These are phyloP conservation scores for Umbellularia californica DNA, from an alignment of 164 flowering plant species.

Conservation along the genomic window DNA sequence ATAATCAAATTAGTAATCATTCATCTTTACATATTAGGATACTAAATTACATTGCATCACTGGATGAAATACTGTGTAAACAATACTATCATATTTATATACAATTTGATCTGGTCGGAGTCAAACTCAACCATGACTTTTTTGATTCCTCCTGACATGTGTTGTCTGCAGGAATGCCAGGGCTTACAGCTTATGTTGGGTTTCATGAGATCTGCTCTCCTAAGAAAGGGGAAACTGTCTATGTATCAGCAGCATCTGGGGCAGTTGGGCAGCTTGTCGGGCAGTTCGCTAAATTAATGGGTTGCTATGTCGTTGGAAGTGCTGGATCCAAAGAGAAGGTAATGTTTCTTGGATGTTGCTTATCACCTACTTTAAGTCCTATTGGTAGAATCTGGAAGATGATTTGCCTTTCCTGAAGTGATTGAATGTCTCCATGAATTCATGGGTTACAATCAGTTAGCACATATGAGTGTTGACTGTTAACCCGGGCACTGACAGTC, in stretches of 20 bases:
- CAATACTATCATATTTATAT: neutral
- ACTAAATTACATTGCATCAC: neutral
- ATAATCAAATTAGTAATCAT: neutral
- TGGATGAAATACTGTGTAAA: neutral
- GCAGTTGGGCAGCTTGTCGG: slow-evolving; percentile 63
- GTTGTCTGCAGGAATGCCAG: slow-evolving; percentile 43
- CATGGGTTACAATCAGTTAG: neutral
- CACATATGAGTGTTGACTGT: neutral
- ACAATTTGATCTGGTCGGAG: neutral
- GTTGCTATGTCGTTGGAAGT: slow-evolving; percentile 66
- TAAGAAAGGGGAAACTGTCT: slow-evolving; percentile 46
- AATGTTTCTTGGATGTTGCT: neutral
- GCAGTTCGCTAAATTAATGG: slow-evolving; percentile 48
- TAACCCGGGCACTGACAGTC: neutral
- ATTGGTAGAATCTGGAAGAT: neutral
- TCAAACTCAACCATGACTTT: neutral
- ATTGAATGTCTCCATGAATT: neutral
- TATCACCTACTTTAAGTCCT: neutral
- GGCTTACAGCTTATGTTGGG: slow-evolving; percentile 56
- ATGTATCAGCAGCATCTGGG: slow-evolving; percentile 56
- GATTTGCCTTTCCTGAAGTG: neutral
- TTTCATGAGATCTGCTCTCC: slow-evolving; percentile 47
- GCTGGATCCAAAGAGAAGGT: slow-evolving; percentile 60
- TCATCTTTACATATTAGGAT: neutral
- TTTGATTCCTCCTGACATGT: neutral